These are phyloP conservation scores for Bombardia bombarda DNA, from an alignment of 495 filamentous ascomycete genomes.

Conservation along the genomic window DNA sequence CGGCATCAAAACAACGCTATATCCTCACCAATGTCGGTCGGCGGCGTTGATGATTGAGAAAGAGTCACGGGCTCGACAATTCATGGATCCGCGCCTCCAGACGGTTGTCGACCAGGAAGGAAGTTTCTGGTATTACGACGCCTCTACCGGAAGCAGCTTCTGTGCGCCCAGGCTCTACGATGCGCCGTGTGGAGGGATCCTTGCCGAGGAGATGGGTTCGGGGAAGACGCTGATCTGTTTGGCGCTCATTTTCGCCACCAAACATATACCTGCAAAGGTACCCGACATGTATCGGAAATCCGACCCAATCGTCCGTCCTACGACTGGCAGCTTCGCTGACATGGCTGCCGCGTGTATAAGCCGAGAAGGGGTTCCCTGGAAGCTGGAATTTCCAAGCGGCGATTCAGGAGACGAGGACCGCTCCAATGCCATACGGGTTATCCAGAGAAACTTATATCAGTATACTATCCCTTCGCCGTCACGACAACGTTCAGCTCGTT, in stretches of 20 bases:
- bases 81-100: constrained; percentile 68
- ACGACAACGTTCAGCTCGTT: constrained; percentile 26
- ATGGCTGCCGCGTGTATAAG: constrained; percentile 68
- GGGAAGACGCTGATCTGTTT: constrained; percentile 90
- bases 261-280: constrained; percentile 55
- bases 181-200: constrained; percentile 65
- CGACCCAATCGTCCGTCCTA: constrained; percentile 6
- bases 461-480: constrained; percentile 47
- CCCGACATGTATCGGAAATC: constrained; percentile 34
- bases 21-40: constrained; percentile 74
- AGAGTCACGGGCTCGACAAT: constrained; percentile 55
- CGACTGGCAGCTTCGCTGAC: constrained; percentile 31
- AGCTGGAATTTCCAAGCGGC: no score
- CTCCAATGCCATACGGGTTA: no score
- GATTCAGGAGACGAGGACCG: no score
- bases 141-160: constrained; percentile 52
- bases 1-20: constrained; percentile 61
- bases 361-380: constrained; percentile 62
- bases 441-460: constrained; percentile 43
- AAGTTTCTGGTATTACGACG: constrained; percentile 61
- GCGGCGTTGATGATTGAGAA: constrained; percentile 81
- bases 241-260: constrained; percentile 73
- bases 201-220: constrained; percentile 62
- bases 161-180: constrained; percentile 64
- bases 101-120: constrained; percentile 50